phyloP scores from a whole-genome alignment of 208 protist species.

The Trypanosoma scelopori region DNA sequence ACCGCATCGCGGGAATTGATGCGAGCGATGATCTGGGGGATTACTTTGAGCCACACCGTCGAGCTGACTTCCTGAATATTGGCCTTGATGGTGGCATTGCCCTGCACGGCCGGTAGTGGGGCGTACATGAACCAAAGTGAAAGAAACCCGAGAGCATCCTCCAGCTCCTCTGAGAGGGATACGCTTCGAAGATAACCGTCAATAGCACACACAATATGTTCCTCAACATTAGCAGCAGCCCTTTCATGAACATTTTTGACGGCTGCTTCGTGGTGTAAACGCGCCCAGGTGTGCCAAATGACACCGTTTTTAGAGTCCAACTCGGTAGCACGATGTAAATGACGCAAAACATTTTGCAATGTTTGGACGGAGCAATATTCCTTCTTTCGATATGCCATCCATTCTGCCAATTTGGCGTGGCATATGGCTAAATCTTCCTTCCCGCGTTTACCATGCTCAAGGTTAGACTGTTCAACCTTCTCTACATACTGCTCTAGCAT shows the following conservation, averaged over 20 bases:
- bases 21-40: conserved; percentile 99
- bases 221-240: conserved; percentile 26
- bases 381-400: conserved; percentile 42
- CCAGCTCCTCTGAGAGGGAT: conserved; percentile 80
- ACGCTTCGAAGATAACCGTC: conserved; percentile 95
- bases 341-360: conserved; percentile 45
- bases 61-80: conserved; percentile 93
- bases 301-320: conserved; percentile 94
- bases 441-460: conserved; percentile 9
- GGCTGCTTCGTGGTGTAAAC: conserved; percentile 93
- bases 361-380: conserved; percentile 14
- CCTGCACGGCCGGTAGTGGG: conserved; percentile 46
- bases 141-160: conserved; percentile 98
- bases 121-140: conserved; percentile 98
- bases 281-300: conserved; percentile 98
- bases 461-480: conserved; percentile 39
- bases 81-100: conserved; percentile 63
- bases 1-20: conserved; percentile 91
- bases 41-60: conserved; percentile 99
- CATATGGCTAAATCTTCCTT: conserved; percentile 69
- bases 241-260: conserved; percentile 15
- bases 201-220: conserved; percentile 90
- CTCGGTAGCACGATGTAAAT: conserved; percentile 74
- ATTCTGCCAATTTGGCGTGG: conserved; percentile 83
- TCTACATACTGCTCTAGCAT: conserved; percentile 70